Base-by-base conservation (phyloP, 1,284 basidiomycete species). In the Ustilago tritici region DNA sequence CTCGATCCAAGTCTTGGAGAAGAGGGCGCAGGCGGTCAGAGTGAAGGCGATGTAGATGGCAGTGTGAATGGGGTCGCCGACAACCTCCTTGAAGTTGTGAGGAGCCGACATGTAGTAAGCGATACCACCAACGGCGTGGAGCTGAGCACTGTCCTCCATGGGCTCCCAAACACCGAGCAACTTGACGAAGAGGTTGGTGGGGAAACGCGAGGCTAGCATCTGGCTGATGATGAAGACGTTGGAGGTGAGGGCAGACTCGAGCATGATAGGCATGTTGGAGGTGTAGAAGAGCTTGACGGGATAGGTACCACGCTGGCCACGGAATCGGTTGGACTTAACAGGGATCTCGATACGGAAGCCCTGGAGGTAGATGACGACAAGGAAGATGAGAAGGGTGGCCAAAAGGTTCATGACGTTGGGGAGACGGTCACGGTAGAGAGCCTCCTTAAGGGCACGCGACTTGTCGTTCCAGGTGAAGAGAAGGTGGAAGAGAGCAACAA, bases 1-100 rank as follows among this genome's bases (percentile, higher is more conserved):
- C 85, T 98, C 96, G 83, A 99, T 98, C 96, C 96, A 99, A 5
- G 96, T 97, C 90, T 98, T 98, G 87, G 93, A 95, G 90, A 99
- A 98, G 81, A 98, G 89, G 14, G 96, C 96, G 86, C 96, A 99
- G 14, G 95, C 94, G 38, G 93, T 92, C 70, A 96, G 89, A 88
- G 96, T 97, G 88, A 98, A 98, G 7, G 91, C 88, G 84, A 98
- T 92, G 88, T 99, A 98, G 82, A 98, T 89, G 41, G 91, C 89
- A 0, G 94, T 96, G 89, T 99, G 97, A 84, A 98, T 91, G 4
- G 96, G 96, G 87, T 99, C 96, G 60, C 92, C 88, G 67, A 98
- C 88, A 9, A 93, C 93, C 68, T 92, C 92, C 80, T 90, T 92
- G 86, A 98, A 89, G 28, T 93, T 96, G 87, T 93, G 94, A 35